A percentile compares a stretch with the other conserved stretches of the same genome.
These are phyloP conservation scores for Saturnispora gosingensis DNA, from an alignment of 805 yeast species.

Conservation along the genomic window DNA sequence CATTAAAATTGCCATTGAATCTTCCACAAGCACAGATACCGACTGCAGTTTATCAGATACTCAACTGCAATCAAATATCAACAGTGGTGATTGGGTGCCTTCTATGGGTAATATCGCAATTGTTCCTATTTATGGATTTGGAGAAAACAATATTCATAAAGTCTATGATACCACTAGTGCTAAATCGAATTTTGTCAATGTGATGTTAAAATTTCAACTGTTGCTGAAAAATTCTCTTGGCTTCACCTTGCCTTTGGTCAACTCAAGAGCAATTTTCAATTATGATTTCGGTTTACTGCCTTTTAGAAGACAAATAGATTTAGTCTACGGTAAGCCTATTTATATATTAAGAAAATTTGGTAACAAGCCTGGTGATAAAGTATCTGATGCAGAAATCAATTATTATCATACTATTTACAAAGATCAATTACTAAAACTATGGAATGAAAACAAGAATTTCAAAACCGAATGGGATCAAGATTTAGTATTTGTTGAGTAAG, in stretches of 20 bases:
- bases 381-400: slow-evolving; percentile 42
- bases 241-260: slow-evolving; percentile 84
- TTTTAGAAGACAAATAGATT: slow-evolving; percentile 66
- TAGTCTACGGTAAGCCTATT: slow-evolving; percentile 63
- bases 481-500: slow-evolving; percentile 35
- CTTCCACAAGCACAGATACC: slow-evolving; percentile 18
- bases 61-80: slow-evolving; percentile 4
- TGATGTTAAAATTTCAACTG: slow-evolving; percentile 48
- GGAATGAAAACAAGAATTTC: slow-evolving; percentile 55
- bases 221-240: slow-evolving; percentile 66
- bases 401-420: slow-evolving; percentile 67
- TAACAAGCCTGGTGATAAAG: slow-evolving; percentile 19
- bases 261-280: slow-evolving; percentile 87
- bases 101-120: slow-evolving; percentile 54
- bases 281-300: slow-evolving; percentile 90
- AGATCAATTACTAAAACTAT: slow-evolving; percentile 51
- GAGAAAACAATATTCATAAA: slow-evolving; percentile 61
- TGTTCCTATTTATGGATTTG: slow-evolving; percentile 87
- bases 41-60: background rate
- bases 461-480: slow-evolving; percentile 39
- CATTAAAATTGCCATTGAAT: slow-evolving; percentile 72
- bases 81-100: slow-evolving; percentile 7
- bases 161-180: slow-evolving; percentile 27
- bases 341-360: slow-evolving; percentile 28
- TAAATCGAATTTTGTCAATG: slow-evolving; percentile 23